A percentile compares a stretch with the other conserved stretches of the same genome.
These are phyloP conservation scores for Aspergillus indologenus DNA, from an alignment of 495 filamentous ascomycete genomes.

Conservation along the genomic window DNA sequence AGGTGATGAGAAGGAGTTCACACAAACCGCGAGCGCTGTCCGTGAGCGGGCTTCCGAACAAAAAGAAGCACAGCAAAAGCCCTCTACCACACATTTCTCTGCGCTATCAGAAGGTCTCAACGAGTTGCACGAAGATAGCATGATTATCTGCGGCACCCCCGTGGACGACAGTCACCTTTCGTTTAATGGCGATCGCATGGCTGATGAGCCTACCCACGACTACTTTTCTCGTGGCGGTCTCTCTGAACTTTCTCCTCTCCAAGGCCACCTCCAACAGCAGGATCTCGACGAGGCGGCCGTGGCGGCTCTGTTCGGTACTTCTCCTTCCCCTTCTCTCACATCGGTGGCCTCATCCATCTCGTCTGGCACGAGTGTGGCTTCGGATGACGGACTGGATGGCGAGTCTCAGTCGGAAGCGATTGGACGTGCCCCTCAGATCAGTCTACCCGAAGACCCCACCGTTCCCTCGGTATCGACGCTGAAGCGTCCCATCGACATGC, in stretches of 20 bases:
- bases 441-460: constrained; percentile 32
- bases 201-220: constrained; percentile 37
- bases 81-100: constrained; percentile 28
- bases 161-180: constrained; percentile 38
- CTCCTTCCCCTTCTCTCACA: constrained; percentile 46
- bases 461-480: constrained; percentile 34
- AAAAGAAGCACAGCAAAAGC: constrained; percentile 38
- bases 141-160: constrained; percentile 31
- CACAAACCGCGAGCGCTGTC: constrained; percentile 83
- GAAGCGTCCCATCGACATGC: constrained; percentile 46
- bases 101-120: constrained; percentile 38
- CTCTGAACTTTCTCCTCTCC: constrained; percentile 20
- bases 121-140: constrained; percentile 29
- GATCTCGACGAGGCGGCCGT: constrained; percentile 39
- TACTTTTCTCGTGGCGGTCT: constrained; percentile 41
- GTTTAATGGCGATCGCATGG: constrained; percentile 35
- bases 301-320: constrained; percentile 41
- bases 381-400: constrained; percentile 30
- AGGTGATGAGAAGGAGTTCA: constrained; percentile 95
- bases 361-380: constrained; percentile 45
- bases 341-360: constrained; percentile 47
- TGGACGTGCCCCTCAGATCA: constrained; percentile 33
- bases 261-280: constrained; percentile 25
- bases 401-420: constrained; percentile 24
- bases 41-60: constrained; percentile 67